Evolutionary conservation across 768 basidiomycete species (phyloP).

Genomic region (Neoboletus subvelutipes): DNA sequence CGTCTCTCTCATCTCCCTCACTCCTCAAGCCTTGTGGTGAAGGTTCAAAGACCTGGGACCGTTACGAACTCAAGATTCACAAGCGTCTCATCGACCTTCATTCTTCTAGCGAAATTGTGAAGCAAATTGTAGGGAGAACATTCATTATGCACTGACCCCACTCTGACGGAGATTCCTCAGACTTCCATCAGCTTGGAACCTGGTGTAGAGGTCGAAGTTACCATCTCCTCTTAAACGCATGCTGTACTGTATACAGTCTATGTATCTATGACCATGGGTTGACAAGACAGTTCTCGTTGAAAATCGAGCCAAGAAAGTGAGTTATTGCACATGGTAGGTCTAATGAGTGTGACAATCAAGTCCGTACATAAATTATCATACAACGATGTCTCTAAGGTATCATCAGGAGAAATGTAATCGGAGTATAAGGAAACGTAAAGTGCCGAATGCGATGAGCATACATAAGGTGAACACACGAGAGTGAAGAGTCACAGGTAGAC

Average conservation of each 20-base stretch:
- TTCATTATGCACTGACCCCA: not conserved
- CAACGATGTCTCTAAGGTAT: conserved; percentile 22
- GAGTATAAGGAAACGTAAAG: conserved; percentile 1
- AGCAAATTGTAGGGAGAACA: conserved; percentile 86
- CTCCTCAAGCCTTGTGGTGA: conserved; percentile 92
- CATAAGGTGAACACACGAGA: conserved; percentile 1
- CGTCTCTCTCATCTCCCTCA: not conserved
- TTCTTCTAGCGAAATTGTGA: conserved; percentile 98
- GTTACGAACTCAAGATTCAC: conserved; percentile 99
- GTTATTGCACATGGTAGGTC: conserved; percentile 7
- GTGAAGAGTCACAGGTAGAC: conserved; percentile 51
- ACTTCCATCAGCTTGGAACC: conserved; percentile 99
- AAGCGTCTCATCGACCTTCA: conserved; percentile 99
- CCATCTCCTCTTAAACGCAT: conserved; percentile 69
- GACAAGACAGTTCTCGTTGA: not conserved
- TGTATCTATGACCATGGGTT: conserved; percentile 3
- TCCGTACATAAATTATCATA: conserved; percentile 19
- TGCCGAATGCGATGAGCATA: conserved; percentile 12
- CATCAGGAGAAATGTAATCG: conserved; percentile 5
- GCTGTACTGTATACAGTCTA: conserved; percentile 3
- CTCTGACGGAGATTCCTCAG: conserved; percentile 41
- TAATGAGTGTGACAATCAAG: conserved; percentile 10
- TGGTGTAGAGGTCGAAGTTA: conserved; percentile 98
- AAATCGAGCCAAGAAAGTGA: not conserved
- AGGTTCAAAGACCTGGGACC: conserved; percentile 99